A percentile compares a stretch with the other conserved stretches of the same genome.
Conservation (phyloP, 1,139 yeast species). For the Lodderomyces oxycetoniae region DNA sequence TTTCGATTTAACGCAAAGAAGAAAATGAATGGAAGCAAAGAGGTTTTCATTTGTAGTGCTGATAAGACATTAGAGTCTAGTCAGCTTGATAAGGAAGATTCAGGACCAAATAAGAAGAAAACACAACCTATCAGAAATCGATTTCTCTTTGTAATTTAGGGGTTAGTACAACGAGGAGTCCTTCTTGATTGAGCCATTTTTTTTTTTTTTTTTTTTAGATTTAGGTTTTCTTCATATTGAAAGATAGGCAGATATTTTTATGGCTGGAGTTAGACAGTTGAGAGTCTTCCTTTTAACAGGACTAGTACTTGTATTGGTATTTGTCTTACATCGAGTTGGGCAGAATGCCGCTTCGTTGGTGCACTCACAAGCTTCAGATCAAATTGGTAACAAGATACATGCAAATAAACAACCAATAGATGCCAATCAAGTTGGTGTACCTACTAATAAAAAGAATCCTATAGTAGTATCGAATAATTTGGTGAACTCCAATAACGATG, state of each 20-base stretch:
- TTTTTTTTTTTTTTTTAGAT: too few species aligned
- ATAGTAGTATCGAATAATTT: slow-evolving; percentile 16
- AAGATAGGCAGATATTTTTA: too few species aligned
- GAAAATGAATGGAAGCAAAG: background rate
- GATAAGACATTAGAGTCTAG: too few species aligned
- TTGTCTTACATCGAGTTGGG: slow-evolving; percentile 16
- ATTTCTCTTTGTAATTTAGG: too few species aligned
- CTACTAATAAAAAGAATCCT: slow-evolving; percentile 5
- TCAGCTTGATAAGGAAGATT: too few species aligned
- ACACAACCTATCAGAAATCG: too few species aligned
- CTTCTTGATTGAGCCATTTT: too few species aligned
- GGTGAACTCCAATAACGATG: slow-evolving; percentile 34
- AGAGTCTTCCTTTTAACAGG: slow-evolving; percentile 18
- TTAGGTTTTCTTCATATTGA: too few species aligned
- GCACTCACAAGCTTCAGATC: slow-evolving; percentile 15
- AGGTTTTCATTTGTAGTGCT: background rate
- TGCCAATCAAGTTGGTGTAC: background rate
- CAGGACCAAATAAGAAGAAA: too few species aligned
- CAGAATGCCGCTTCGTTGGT: slow-evolving; percentile 13
- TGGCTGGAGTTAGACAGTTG: slow-evolving; percentile 18
- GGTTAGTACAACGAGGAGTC: too few species aligned
- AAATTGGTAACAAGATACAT: slow-evolving; percentile 11
- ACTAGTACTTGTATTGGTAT: slow-evolving; percentile 15
- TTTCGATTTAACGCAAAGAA: background rate
- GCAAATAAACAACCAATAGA: slow-evolving; percentile 6